phyloP scores from a whole-genome alignment of 805 yeast genomes.

The Spathaspora hagerdaliae region DNA sequence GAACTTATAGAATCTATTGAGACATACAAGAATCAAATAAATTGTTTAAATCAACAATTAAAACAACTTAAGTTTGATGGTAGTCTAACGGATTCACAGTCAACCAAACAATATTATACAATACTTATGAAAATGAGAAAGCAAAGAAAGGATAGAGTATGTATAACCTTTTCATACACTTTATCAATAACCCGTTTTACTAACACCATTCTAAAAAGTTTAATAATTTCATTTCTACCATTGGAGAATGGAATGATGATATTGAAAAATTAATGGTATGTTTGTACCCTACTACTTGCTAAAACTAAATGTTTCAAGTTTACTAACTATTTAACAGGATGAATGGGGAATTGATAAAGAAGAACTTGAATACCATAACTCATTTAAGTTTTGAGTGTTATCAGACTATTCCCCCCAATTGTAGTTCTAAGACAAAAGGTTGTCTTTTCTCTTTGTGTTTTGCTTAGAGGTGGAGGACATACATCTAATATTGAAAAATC shows the following conservation, averaged over 20 bases:
- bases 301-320: neutral
- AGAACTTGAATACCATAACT: neutral
- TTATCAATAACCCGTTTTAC: neutral
- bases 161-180: neutral
- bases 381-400: neutral
- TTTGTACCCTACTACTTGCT: neutral
- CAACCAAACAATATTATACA: neutral
- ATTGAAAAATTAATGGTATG: slow-evolving; percentile 4
- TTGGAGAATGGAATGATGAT: slow-evolving; percentile 4
- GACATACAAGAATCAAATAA: too few relatives aligned
- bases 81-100: neutral
- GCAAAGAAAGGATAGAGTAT: slow-evolving; percentile 8
- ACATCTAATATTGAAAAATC: too few relatives aligned
- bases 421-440: too few relatives aligned
- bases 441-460: too few relatives aligned
- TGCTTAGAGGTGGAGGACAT: too few relatives aligned
- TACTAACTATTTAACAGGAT: slow-evolving; percentile 3
- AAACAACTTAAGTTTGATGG: neutral
- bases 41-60: neutral
- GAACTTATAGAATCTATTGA: neutral
- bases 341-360: slow-evolving; percentile 6
- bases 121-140: slow-evolving; percentile 2
- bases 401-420: too few relatives aligned
- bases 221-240: slow-evolving; percentile 5
- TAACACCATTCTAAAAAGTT: slow-evolving; percentile 1